A percentile compares a stretch with the other conserved stretches of the same genome.
phyloP scores from a whole-genome alignment of 2,329 filamentous ascomycete species.

The Tolypocladium endophyticum region DNA sequence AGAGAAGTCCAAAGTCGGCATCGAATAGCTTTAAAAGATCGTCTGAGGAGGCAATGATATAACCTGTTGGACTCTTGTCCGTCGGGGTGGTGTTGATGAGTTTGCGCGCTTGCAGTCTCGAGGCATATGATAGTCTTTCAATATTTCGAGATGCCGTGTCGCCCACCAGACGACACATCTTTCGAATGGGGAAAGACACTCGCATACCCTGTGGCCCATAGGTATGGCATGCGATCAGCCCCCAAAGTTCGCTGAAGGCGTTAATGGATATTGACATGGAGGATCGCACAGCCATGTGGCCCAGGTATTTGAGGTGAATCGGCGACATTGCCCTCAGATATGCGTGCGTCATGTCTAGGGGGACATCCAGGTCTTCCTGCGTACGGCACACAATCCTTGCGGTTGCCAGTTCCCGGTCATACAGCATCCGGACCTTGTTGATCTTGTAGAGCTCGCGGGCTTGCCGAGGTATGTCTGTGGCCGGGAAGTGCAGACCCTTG shows the following conservation, averaged over 20 bases:
- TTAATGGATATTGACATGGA: conserved; percentile 94
- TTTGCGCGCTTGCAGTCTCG: conserved; percentile 73
- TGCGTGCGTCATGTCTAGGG: conserved; percentile 73
- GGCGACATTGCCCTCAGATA: conserved; percentile 86
- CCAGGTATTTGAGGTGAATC: conserved; percentile 78
- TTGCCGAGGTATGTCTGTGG: conserved; percentile 76
- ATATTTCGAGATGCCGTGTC: conserved; percentile 82
- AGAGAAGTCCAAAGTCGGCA: conserved; percentile 76
- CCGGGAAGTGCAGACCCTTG: conserved; percentile 80
- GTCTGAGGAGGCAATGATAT: conserved; percentile 82
- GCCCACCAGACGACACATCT: conserved; percentile 82
- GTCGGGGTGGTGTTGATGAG: conserved; percentile 79
- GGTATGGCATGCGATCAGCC: conserved; percentile 74
- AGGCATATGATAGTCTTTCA: conserved; percentile 77
- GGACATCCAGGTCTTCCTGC: conserved; percentile 59
- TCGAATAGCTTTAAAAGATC: conserved; percentile 77
- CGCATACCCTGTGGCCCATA: conserved; percentile 73
- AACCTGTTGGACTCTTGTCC: conserved; percentile 72
- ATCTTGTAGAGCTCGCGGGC: conserved; percentile 81
- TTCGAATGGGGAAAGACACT: conserved; percentile 84
- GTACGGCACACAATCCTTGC: conserved; percentile 73
- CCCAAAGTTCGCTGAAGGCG: conserved; percentile 78
- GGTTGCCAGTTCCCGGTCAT: conserved; percentile 72
- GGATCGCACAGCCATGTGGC: conserved; percentile 82
- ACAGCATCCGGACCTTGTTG: conserved; percentile 80